A percentile compares a stretch with the other conserved stretches of the same genome.
phyloP scores from a whole-genome alignment of 73 alveolate species.

The Stentor roeselii region DNA sequence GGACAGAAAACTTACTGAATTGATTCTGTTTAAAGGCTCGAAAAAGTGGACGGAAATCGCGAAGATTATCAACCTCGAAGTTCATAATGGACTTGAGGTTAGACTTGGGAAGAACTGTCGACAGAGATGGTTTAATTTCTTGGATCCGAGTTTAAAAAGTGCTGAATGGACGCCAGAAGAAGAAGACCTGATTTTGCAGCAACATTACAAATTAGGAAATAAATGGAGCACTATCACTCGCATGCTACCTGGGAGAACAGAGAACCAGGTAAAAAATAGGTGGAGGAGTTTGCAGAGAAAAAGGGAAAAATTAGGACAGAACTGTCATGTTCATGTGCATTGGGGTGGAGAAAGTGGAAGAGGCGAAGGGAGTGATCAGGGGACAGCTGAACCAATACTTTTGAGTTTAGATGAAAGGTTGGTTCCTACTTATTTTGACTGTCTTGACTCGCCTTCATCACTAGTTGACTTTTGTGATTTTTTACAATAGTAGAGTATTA shows the following conservation, averaged over 20 bases:
- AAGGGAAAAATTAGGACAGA: neutral
- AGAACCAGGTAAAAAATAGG: neutral
- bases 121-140: neutral
- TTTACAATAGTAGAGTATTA: too few relatives aligned
- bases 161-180: neutral
- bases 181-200: neutral
- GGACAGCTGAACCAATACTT: too few relatives aligned
- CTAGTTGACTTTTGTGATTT: too few relatives aligned
- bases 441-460: too few relatives aligned
- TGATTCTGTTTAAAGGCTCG: too few relatives aligned
- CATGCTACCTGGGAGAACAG: neutral
- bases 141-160: constrained; percentile 7
- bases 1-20: too few relatives aligned
- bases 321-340: too few relatives aligned
- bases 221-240: neutral
- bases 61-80: neutral
- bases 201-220: neutral
- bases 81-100: neutral
- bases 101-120: neutral
- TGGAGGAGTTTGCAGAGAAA: neutral
- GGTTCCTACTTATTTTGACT: too few relatives aligned
- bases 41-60: neutral
- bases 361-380: too few relatives aligned
- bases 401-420: too few relatives aligned
- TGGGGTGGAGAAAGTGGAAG: too few relatives aligned